These are phyloP conservation scores for Grifola frondosa DNA, from an alignment of 1,284 basidiomycete genomes.

Conservation along the genomic window DNA sequence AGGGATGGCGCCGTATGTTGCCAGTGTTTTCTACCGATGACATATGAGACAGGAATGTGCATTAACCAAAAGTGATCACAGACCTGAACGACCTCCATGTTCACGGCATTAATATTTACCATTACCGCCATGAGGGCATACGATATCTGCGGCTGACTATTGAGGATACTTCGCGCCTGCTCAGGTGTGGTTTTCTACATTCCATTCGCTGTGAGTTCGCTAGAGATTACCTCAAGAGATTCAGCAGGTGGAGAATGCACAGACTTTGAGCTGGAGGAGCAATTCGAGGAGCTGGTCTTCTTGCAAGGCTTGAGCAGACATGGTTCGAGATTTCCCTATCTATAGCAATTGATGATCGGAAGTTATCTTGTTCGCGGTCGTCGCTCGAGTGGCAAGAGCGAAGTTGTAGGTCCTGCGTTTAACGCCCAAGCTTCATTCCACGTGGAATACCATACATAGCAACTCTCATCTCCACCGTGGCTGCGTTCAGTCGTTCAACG, in stretches of 20 bases:
- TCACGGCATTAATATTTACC: slow-evolving; percentile 72
- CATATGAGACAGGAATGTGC: background rate
- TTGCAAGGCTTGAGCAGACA: slow-evolving; percentile 28
- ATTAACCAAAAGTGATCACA: slow-evolving; percentile 5
- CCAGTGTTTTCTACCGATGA: slow-evolving; percentile 20
- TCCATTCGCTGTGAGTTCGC: background rate
- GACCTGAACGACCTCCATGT: slow-evolving; percentile 72
- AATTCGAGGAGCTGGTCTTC: slow-evolving; percentile 69
- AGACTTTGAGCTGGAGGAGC: slow-evolving; percentile 63
- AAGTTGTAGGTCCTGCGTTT: too few relatives aligned
- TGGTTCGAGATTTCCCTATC: too few relatives aligned
- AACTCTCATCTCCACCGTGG: slow-evolving; percentile 19
- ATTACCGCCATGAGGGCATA: slow-evolving; percentile 74
- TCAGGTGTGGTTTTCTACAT: slow-evolving; percentile 69
- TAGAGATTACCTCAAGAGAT: background rate
- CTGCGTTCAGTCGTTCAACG: slow-evolving; percentile 15
- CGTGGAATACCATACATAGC: slow-evolving; percentile 18
- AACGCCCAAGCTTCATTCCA: too few relatives aligned
- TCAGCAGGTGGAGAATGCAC: slow-evolving; percentile 6
- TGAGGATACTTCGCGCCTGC: slow-evolving; percentile 65
- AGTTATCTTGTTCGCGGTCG: background rate
- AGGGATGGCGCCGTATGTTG: slow-evolving; percentile 21
- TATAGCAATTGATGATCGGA: too few relatives aligned
- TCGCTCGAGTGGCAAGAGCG: too few relatives aligned
- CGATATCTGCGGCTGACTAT: slow-evolving; percentile 69